Evolutionary conservation across 345 rosid genomes (phyloP), one percentile per base, ranked within the genome.

Genomic region (Lumnitzera racemosa): DNA sequence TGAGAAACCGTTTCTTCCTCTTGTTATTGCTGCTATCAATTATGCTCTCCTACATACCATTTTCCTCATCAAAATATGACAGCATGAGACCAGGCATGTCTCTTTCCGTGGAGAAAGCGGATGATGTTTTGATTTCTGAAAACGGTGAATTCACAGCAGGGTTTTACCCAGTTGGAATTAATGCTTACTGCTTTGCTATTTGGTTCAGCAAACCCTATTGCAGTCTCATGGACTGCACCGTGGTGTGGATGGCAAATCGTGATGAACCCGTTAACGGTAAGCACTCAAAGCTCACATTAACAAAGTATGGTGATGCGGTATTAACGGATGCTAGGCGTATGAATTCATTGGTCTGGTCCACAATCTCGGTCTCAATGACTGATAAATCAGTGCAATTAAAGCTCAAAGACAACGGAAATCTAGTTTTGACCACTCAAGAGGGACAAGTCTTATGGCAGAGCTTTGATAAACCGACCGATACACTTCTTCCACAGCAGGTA

Each of bases 381-480:
- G 13, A 16, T 16, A 20, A 47, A 24, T 29, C 63, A 11, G 15
- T 31, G n/a, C 16, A 11, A 15, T 53, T 70, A 24, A 49, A 62
- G 6, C 79, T 80, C 15, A 59, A 41, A 7, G 17, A 76, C 54
- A 52, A 58, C 4, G 77, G 83, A 2, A 76, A 80, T 60, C 83
- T 79, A 15, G 59, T 67, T 24, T 49, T 75, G 20, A 13, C 6
- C 1, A 23, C 57, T 47, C 0, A 1, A 1, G 24, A 49, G 2
- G 67, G 53, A 8, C 9, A 0, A 4, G 12, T 25, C 12, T 12
- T 65, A 20, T 80, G 78, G 81, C 73, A 73, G 56, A 73, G 78
- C 69, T 73, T 70, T 55, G 69, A 77, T 56, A 51, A 15, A 15
- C 81, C 78, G 1, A 77, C 78, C 1, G 59, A 77, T n/a, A 71